These are phyloP conservation scores for Arthrobotrys conoides DNA, from an alignment of 2,329 filamentous ascomycete genomes.

Conservation along the genomic window DNA sequence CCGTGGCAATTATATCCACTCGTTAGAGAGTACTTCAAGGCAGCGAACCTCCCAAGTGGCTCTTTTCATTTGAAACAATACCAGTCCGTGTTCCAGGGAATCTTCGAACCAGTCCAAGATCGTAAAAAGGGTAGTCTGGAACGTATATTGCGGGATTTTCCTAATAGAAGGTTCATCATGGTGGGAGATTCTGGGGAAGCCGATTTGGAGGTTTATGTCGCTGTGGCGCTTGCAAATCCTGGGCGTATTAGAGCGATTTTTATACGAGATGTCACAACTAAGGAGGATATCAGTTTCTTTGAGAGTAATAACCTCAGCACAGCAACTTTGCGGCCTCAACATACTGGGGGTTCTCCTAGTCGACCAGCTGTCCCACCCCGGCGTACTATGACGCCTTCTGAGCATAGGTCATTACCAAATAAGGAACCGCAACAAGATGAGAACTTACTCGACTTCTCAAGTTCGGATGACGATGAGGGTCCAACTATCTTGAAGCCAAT, in stretches of 20 bases:
- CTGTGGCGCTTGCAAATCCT: constrained; percentile 87
- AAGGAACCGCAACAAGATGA: constrained; percentile 40
- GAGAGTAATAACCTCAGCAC: constrained; percentile 70
- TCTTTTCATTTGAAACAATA: constrained; percentile 98
- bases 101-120: constrained; percentile 97
- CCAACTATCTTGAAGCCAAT: constrained; percentile 49
- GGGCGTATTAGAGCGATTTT: constrained; percentile 88
- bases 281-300: constrained; percentile 80
- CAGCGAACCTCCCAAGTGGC: constrained; percentile 84
- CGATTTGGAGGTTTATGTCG: constrained; percentile 96
- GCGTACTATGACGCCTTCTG: constrained; percentile 62
- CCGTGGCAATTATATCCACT: constrained; percentile 98
- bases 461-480: constrained; percentile 55
- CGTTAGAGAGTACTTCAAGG: constrained; percentile 81
- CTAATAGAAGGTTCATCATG: constrained; percentile 87
- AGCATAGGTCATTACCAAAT: not conserved
- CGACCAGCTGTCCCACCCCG: constrained; percentile 44
- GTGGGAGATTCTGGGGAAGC: constrained; percentile 97
- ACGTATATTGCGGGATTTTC: constrained; percentile 88
- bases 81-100: constrained; percentile 95
- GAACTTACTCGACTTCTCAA: constrained; percentile 50
- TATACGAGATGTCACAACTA: constrained; percentile 93
- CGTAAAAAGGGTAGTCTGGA: constrained; percentile 91
- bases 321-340: constrained; percentile 27
- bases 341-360: constrained; percentile 37